phyloP scores from a whole-genome alignment of 2,329 filamentous ascomycete genomes.

The Aspergillus quadrilineatus region DNA sequence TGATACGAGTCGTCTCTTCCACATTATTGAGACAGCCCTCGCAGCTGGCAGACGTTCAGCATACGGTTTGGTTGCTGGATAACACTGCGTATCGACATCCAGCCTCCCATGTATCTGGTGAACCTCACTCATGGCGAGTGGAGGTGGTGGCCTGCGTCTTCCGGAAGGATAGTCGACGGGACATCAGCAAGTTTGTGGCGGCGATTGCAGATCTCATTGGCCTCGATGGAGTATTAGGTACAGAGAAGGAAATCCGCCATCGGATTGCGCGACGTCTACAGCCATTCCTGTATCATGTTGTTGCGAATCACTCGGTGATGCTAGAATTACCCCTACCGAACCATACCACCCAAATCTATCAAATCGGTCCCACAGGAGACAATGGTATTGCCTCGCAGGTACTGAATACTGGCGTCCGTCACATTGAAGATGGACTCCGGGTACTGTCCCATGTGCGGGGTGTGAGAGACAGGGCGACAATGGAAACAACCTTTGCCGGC shows the following conservation, averaged over 20 bases:
- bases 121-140: conserved; percentile 63
- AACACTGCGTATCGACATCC: conserved; percentile 72
- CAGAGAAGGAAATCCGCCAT: conserved; percentile 56
- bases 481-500: conserved; percentile 72
- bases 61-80: conserved; percentile 86
- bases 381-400: conserved; percentile 71
- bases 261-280: conserved; percentile 58
- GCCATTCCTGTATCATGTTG: conserved; percentile 75
- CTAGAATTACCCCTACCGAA: conserved; percentile 59
- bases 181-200: conserved; percentile 67
- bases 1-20: conserved; percentile 29
- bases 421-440: conserved; percentile 50
- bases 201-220: conserved; percentile 68
- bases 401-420: conserved; percentile 51
- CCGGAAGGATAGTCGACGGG: conserved; percentile 65
- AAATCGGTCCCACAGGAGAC: conserved; percentile 67
- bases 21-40: conserved; percentile 51
- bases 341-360: conserved; percentile 43
- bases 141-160: conserved; percentile 85
- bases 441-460: conserved; percentile 37
- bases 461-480: conserved; percentile 48
- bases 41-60: conserved; percentile 59
- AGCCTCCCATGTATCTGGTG: conserved; percentile 35
- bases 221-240: conserved; percentile 56
- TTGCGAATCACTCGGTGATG: conserved; percentile 67